Evolutionary conservation across 1,284 basidiomycete genomes (phyloP).

Genomic region (Laetiporus sulphureus): DNA sequence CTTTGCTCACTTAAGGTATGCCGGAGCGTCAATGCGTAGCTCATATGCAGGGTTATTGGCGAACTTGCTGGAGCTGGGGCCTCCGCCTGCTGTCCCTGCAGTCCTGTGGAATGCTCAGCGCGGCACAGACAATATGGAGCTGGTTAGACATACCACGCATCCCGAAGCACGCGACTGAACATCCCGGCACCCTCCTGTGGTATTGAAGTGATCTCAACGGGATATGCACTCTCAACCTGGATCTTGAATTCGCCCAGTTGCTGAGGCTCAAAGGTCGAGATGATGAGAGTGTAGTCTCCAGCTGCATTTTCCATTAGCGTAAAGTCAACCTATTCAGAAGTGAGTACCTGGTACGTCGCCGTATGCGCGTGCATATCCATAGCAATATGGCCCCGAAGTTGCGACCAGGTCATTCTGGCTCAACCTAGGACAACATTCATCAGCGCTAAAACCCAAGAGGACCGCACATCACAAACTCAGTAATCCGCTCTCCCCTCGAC

Average conservation of each 20-base stretch:
- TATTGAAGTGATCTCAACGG: conserved; percentile 71
- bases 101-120: conserved; percentile 41
- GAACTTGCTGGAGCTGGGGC: conserved; percentile 59
- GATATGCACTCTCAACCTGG: conserved; percentile 51
- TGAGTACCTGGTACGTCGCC: conserved; percentile 40
- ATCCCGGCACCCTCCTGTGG: conserved; percentile 89
- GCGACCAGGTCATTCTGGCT: conserved; percentile 61
- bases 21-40: conserved; percentile 44
- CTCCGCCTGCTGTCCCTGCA: conserved; percentile 49
- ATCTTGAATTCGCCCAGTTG: conserved; percentile 63
- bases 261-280: conserved; percentile 78
- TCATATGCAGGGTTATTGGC: conserved; percentile 64
- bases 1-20: conserved; percentile 53
- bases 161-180: conserved; percentile 64
- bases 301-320: conserved; percentile 36
- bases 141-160: conserved; percentile 53
- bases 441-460: not conserved
- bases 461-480: conserved; percentile 48
- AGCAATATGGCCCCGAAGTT: conserved; percentile 78
- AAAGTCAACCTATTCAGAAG: not conserved
- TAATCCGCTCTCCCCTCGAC: conserved; percentile 67
- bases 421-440: conserved; percentile 33
- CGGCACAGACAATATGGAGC: not conserved
- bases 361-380: conserved; percentile 61
- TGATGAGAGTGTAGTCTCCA: conserved; percentile 76